phyloP scores from a whole-genome alignment of 139 green algal genomes.

The Chlamydomonas incerta region DNA sequence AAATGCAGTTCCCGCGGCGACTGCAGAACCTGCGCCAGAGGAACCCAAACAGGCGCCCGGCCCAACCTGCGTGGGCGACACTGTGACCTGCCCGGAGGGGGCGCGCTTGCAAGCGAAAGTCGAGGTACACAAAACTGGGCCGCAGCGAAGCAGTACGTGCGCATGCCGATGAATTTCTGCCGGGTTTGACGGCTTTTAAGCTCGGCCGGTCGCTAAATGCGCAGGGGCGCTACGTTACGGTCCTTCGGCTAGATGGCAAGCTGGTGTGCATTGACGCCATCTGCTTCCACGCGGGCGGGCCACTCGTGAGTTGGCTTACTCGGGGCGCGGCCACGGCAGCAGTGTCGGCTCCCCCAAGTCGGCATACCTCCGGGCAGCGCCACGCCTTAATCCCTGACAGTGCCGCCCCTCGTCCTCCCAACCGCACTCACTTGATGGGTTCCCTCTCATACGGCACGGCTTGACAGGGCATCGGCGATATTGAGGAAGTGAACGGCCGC shows the following conservation, averaged over 20 bases:
- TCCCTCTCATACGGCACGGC: neutral
- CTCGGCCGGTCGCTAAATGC: neutral
- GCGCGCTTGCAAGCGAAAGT: conserved; percentile 46
- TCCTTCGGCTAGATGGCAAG: conserved; percentile 50
- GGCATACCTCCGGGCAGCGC: too few species aligned
- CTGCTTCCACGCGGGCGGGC: conserved; percentile 60
- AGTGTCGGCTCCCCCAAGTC: too few species aligned
- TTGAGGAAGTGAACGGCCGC: conserved; percentile 69
- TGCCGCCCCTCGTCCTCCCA: too few species aligned
- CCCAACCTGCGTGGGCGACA: conserved; percentile 12
- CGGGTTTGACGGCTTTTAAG: neutral
- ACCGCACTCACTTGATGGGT: too few species aligned
- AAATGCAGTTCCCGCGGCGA: too few species aligned
- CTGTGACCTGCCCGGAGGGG: conserved; percentile 30
- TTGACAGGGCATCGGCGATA: conserved; percentile 67
- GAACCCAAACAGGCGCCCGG: neutral
- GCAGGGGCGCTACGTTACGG: conserved; percentile 67
- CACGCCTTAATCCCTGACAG: too few species aligned
- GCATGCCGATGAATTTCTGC: too few species aligned
- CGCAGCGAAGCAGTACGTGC: too few species aligned
- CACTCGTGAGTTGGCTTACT: conserved; percentile 64
- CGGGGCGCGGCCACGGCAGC: too few species aligned
- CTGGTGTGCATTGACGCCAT: conserved; percentile 63
- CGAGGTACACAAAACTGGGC: neutral
- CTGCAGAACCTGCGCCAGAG: neutral